Evolutionary conservation across 164 flowering plant genomes (phyloP).

Genomic region (Malania oleifera): DNA sequence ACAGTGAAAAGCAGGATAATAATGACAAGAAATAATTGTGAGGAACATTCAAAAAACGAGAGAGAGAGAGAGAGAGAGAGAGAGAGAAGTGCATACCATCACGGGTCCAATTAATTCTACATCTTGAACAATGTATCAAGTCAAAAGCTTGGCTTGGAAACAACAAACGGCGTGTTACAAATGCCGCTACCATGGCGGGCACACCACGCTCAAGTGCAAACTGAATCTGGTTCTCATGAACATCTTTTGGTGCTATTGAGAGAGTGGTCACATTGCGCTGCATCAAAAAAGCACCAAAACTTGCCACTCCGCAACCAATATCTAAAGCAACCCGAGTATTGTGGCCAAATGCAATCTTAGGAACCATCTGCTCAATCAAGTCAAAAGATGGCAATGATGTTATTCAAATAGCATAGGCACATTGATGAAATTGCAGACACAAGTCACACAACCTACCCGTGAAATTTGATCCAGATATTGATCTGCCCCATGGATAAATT

Average conservation of each 20-base stretch:
- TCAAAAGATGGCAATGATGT: conserved; percentile 1
- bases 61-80: background rate
- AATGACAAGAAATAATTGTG: too few species aligned
- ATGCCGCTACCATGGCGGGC: conserved; percentile 74
- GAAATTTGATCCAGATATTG: conserved; percentile 22
- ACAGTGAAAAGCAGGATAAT: too few species aligned
- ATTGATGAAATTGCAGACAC: background rate
- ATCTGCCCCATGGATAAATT: conserved; percentile 5
- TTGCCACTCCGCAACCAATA: conserved; percentile 83
- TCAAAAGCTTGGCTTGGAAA: conserved; percentile 86
- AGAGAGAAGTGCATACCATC: conserved; percentile 41
- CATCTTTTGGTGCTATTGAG: conserved; percentile 80
- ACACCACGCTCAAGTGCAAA: conserved; percentile 83
- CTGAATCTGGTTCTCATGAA: conserved; percentile 77
- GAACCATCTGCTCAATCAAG: conserved; percentile 51
- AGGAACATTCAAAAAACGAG: too few species aligned
- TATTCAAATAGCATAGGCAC: background rate
- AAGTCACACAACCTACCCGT: conserved; percentile 19
- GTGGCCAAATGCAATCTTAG: conserved; percentile 60
- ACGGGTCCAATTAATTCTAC: conserved; percentile 76
- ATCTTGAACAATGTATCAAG: conserved; percentile 75
- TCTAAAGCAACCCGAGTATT: conserved; percentile 56
- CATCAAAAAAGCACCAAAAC: conserved; percentile 74
- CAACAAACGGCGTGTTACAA: conserved; percentile 55
- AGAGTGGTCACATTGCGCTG: conserved; percentile 56